phyloP scores from a whole-genome alignment of 495 filamentous ascomycete species.

The Lasiosphaeria hispida region DNA sequence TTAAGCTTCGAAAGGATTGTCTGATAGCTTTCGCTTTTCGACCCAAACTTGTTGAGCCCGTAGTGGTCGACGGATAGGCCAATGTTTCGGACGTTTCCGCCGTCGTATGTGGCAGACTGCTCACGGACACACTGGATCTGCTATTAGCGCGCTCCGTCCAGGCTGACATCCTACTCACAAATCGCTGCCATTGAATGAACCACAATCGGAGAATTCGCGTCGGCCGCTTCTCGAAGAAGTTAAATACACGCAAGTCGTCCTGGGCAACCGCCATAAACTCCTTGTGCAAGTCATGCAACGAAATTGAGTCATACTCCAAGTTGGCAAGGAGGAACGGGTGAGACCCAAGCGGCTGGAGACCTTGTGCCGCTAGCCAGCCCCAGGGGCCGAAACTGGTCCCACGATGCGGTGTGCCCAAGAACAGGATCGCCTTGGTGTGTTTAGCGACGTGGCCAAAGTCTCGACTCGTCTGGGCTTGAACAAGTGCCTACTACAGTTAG shows the following conservation, averaged over 20 bases:
- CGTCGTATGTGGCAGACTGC: constrained; percentile 17
- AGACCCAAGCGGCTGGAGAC: constrained; percentile 19
- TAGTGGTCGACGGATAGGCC: constrained; percentile 25
- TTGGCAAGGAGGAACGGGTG: constrained; percentile 21
- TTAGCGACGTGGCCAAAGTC: constrained; percentile 12
- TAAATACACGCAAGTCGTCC: constrained; percentile 10
- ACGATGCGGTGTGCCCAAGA: constrained; percentile 26
- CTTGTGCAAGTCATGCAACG: constrained; percentile 18
- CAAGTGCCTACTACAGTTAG: constrained; percentile 17
- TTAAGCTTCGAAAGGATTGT: constrained; percentile 18
- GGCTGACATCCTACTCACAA: constrained; percentile 8
- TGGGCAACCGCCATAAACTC: constrained; percentile 6
- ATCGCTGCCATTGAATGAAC: constrained; percentile 9
- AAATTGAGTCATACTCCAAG: constrained; percentile 21
- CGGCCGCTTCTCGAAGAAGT: constrained; percentile 15
- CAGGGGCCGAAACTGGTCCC: constrained; percentile 20
- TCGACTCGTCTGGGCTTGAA: constrained; percentile 15
- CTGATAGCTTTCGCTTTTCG: constrained; percentile 17
- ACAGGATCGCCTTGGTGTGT: constrained; percentile 23
- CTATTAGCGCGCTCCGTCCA: constrained; percentile 6
- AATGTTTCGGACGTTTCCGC: constrained; percentile 18
- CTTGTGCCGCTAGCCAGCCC: constrained; percentile 16
- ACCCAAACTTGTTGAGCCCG: constrained; percentile 24
- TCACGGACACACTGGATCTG: constrained; percentile 13
- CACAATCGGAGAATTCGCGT: constrained; percentile 8